Evolutionary conservation across 768 basidiomycete species (phyloP), one percentile per base, ranked within the genome.

Genomic region (Solioccasus polychromus): DNA sequence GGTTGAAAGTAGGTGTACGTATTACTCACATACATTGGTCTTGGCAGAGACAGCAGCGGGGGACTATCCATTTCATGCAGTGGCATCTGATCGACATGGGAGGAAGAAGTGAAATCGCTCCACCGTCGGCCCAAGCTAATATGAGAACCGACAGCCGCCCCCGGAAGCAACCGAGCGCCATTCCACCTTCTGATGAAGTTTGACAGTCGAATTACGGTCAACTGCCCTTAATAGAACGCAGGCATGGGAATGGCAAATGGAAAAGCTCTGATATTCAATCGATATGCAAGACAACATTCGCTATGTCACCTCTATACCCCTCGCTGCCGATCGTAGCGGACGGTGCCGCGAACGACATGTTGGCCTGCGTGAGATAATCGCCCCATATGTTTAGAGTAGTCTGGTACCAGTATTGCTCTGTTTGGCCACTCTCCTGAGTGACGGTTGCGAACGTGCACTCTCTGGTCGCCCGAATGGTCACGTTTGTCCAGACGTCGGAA

Each of bases 261-360:
- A 15, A 14, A 18, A n/a, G 35, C 28, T 28, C 12, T 47, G 25
- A 35, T 17, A 52, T 44, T 52, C 44, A 62, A 39, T 44, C 41
- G 12, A 60, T 48, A 45, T 47, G 49, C 53, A 62, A 52, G 40
- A 61, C 25, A 19, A 68, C 56, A 44, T 66, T 50, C 19, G 55
- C 64, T 44, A 71, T 55, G 5, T 56, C 52, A n/a, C 70, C 70
- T 39, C 39, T 19, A 49, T 75, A 70, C 35, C 66, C 64, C 25
- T 54, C 45, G 14, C 59, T 63, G 1, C 74, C 71, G 15, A 73
- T 66, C 2, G 58, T 53, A 28, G 50, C 53, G 3, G 70, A 58
- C 1, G 71, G 72, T 10, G 73, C 73, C 1, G 71, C 71, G 42
- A 74, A 74, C 3, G 70, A 72, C 69, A 74, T 72, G 45, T 74